Percentiles rank a stretch among this genome's conserved stretches.
Evolutionary conservation across 2,329 filamentous ascomycete species (phyloP).

Genomic region (Myriosclerotinia scirpicola): DNA sequence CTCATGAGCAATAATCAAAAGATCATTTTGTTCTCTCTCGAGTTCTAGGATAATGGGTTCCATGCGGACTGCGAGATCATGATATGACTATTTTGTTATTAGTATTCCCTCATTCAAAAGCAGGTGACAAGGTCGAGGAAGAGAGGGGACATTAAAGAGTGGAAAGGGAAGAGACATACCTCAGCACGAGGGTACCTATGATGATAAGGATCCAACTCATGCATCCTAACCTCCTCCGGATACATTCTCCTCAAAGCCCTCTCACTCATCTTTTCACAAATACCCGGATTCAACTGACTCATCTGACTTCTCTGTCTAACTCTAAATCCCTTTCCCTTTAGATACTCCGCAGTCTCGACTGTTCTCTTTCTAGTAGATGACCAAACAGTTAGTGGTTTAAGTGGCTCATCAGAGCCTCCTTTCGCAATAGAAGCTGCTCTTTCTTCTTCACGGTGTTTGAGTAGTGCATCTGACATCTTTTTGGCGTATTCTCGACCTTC

Average conservation of each 20-base stretch:
- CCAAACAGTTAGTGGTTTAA: slow-evolving; percentile 88
- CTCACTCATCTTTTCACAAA: slow-evolving; percentile 92
- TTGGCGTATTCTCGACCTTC: slow-evolving; percentile 78
- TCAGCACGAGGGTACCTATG: slow-evolving; percentile 94
- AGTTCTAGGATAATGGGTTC: slow-evolving; percentile 97
- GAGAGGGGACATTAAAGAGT: too few species aligned
- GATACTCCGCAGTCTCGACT: slow-evolving; percentile 80
- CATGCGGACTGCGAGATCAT: slow-evolving; percentile 94
- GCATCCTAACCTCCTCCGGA: slow-evolving; percentile 88
- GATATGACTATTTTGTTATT: slow-evolving; percentile 70
- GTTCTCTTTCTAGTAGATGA: slow-evolving; percentile 89
- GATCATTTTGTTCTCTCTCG: slow-evolving; percentile 92
- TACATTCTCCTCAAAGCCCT: slow-evolving; percentile 76
- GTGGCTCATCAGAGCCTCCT: slow-evolving; percentile 64
- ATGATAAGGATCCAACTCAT: slow-evolving; percentile 93
- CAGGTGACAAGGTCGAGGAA: not conserved
- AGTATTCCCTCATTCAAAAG: not conserved
- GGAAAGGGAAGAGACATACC: slow-evolving; percentile 49
- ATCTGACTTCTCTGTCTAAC: slow-evolving; percentile 92
- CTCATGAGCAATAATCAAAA: slow-evolving; percentile 98
- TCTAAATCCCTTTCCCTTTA: slow-evolving; percentile 78
- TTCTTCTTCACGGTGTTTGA: slow-evolving; percentile 82
- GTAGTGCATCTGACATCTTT: slow-evolving; percentile 80
- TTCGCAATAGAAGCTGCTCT: slow-evolving; percentile 66
- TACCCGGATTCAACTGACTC: slow-evolving; percentile 94